Percentiles rank a stretch among this genome's conserved stretches.
Evolutionary conservation across 352 stramenopile genomes (phyloP).

Genomic region (Phytophthora vignae): DNA sequence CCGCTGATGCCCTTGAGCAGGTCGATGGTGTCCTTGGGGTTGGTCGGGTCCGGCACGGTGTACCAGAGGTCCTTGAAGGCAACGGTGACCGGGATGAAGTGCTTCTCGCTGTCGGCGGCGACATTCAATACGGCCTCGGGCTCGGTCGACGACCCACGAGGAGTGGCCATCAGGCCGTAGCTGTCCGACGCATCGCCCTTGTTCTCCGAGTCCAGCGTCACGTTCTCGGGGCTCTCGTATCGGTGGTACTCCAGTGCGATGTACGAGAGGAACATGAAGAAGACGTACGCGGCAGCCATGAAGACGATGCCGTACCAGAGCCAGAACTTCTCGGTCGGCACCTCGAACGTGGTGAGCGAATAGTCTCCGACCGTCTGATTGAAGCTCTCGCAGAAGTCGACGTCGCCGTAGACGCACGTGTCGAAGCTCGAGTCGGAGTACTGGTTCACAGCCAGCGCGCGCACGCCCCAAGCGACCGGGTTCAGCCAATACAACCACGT

Average conservation of each 20-base stretch:
- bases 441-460: constrained; percentile 20
- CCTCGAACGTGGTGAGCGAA: constrained; percentile 13
- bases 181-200: neutral
- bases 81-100: constrained; percentile 13
- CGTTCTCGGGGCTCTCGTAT: constrained; percentile 13
- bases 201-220: constrained; percentile 7
- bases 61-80: constrained; percentile 3
- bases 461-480: constrained; percentile 11
- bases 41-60: too few relatives aligned
- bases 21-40: too few relatives aligned
- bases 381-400: constrained; percentile 11
- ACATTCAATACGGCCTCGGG: neutral
- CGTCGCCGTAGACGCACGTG: constrained; percentile 4
- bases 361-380: constrained; percentile 11
- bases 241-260: constrained; percentile 12
- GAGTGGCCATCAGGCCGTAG: constrained; percentile 6
- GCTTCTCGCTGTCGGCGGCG: constrained; percentile 1
- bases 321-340: constrained; percentile 24
- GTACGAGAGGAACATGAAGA: constrained; percentile 24
- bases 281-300: constrained; percentile 10
- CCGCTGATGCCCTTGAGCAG: too few relatives aligned
- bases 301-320: constrained; percentile 19
- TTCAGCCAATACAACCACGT: constrained; percentile 27
- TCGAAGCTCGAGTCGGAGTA: constrained; percentile 15
- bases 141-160: neutral